Base-by-base conservation (phyloP, 441 rosid genomes). In the Croton laevigatus region DNA sequence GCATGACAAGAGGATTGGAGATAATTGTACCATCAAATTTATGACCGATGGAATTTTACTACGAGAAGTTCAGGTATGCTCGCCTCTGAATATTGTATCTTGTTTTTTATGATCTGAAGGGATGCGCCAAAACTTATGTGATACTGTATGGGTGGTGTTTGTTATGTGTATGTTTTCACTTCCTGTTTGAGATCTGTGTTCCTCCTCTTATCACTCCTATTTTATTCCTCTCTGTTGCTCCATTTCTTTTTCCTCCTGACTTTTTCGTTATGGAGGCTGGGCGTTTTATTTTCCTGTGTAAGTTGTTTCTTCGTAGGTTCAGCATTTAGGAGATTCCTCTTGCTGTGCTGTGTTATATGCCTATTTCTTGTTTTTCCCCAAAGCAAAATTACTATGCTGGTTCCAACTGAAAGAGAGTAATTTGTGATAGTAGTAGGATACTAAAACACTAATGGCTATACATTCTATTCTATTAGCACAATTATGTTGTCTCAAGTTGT, bases 41-140 rank as follows among this genome's bases (percentile, higher is more conserved):
- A 92, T 94, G 99, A 94, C 99, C 3, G 97, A 94, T 75, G 98
- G 97, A 67, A 94, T 94, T 77, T 83, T 91, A 82, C 86, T 95
- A 40, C 86, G 94, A 71, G 99, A 92, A 84, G 85, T 92, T 75
- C 93, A 92, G 97, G 98, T 94, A 77, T 55, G 71, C 23, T 53
- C 67, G 66, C 66, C 55, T 60, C 20, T 54, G 54, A 22, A 36
- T 54, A 20, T 59, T 64, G 59, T 4, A 69, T 52, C 12, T 59
- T 46, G 16, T 52, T 23, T 52, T 5, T 59, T 45, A 52, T 72
- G 62, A 12, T 72, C 4, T 36, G 49, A 58, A 17, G n/a, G n/a
- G n/a, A n/a, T n/a, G n/a, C n/a, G n/a, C n/a, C n/a, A 36, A n/a
- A 45, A 36, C 68, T 22, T 32, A 66, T 65, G 59, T 45, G 44